Conservation (phyloP, 2,329 filamentous ascomycete genomes). For the Epicoccum nigrum region DNA sequence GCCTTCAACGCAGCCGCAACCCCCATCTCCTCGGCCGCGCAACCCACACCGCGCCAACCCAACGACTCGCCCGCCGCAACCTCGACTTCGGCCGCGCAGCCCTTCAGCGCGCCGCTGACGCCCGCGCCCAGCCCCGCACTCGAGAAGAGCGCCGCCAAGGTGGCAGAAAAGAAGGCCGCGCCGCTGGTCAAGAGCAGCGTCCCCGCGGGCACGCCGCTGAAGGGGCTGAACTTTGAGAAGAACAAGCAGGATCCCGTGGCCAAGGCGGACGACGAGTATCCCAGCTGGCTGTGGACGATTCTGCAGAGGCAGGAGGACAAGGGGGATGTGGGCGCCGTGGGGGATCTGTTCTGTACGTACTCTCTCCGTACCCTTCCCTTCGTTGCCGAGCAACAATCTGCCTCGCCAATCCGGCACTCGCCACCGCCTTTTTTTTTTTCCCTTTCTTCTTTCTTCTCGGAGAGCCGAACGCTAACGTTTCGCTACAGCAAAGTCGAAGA, state of each 20-base stretch:
- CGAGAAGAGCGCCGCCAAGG: constrained; percentile 33
- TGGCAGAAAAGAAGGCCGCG: constrained; percentile 38
- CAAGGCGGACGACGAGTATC: constrained; percentile 75
- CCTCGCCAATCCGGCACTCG: no score
- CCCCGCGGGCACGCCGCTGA: constrained; percentile 71
- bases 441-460: no score
- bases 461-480: background rate
- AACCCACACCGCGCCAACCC: constrained; percentile 38
- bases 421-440: no score
- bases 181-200: constrained; percentile 56
- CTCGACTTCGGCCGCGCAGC: constrained; percentile 54
- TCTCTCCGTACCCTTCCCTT: no score
- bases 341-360: constrained; percentile 79
- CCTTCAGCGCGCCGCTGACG: constrained; percentile 52
- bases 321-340: constrained; percentile 61
- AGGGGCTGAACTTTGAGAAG: constrained; percentile 80
- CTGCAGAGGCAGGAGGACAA: constrained; percentile 65
- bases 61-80: constrained; percentile 48
- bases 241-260: constrained; percentile 75
- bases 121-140: constrained; percentile 28
- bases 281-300: constrained; percentile 78
- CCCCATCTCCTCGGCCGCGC: constrained; percentile 35
- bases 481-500: constrained; percentile 71
- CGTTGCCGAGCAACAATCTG: no score
- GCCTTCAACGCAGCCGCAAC: constrained; percentile 33